phyloP scores from a whole-genome alignment of 495 filamentous ascomycete species.

The Aspergillus indologenus region DNA sequence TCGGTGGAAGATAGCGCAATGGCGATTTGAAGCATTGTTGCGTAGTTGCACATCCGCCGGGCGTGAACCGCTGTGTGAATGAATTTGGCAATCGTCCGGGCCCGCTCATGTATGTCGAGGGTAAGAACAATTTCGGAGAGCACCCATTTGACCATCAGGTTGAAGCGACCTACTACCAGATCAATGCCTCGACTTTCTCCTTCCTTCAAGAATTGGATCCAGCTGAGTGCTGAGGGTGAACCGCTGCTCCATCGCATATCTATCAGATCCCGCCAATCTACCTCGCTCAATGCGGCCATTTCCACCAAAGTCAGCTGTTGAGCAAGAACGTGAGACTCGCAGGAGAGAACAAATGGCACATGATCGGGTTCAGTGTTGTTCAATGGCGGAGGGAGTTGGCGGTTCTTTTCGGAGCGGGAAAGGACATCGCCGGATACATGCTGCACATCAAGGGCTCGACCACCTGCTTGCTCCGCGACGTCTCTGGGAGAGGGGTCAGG shows the following conservation, averaged over 20 bases:
- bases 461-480: constrained; percentile 15
- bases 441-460: constrained; percentile 26
- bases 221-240: constrained; percentile 59
- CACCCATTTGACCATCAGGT: constrained; percentile 96
- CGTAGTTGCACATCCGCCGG: constrained; percentile 85
- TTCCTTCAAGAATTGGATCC: constrained; percentile 90
- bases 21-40: constrained; percentile 92
- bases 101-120: constrained; percentile 74
- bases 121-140: constrained; percentile 90
- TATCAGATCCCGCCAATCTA: constrained; percentile 97
- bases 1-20: constrained; percentile 87
- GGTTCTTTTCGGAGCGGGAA: constrained; percentile 35
- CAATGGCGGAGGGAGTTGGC: constrained; percentile 11
- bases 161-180: constrained; percentile 94
- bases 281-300: constrained; percentile 91
- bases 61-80: constrained; percentile 90
- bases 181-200: constrained; percentile 84
- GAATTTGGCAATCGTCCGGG: constrained; percentile 79
- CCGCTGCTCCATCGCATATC: constrained; percentile 89
- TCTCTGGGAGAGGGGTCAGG: constrained; percentile 49
- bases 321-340: constrained; percentile 83
- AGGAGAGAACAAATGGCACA: constrained; percentile 87
- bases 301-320: constrained; percentile 96
- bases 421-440: constrained; percentile 40
- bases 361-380: constrained; percentile 45